These are phyloP conservation scores for Physaria fendleri DNA, from an alignment of 345 rosid species.

Conservation along the genomic window DNA sequence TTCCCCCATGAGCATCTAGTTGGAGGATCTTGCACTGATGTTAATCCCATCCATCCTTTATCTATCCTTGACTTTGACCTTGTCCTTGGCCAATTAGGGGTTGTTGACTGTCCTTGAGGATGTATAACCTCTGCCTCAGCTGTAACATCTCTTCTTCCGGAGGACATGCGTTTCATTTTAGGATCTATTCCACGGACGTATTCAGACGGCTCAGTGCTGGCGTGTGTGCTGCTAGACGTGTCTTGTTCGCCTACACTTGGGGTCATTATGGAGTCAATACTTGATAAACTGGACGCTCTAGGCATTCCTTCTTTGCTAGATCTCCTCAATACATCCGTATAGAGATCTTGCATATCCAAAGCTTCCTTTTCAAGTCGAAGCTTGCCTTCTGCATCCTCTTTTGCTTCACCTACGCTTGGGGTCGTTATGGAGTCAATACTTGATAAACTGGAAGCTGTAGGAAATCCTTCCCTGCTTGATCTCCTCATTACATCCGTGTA, in stretches of 20 bases:
- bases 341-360: slow-evolving; percentile 72
- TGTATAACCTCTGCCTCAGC: slow-evolving; percentile 89
- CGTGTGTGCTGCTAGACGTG: slow-evolving; percentile 64
- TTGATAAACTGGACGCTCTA: slow-evolving; percentile 93
- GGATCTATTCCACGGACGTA: slow-evolving; percentile 93
- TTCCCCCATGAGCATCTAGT: slow-evolving; percentile 75
- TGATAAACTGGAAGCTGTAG: slow-evolving; percentile 94
- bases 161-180: slow-evolving; percentile 75
- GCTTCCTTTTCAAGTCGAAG: slow-evolving; percentile 41
- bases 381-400: slow-evolving; percentile 62
- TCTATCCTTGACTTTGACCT: slow-evolving; percentile 90
- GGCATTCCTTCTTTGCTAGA: slow-evolving; percentile 80
- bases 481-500: slow-evolving; percentile 79
- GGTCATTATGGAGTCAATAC: slow-evolving; percentile 93
- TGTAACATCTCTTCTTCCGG: slow-evolving; percentile 59
- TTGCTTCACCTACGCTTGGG: slow-evolving; percentile 73
- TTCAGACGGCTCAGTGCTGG: slow-evolving; percentile 88
- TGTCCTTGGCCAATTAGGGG: slow-evolving; percentile 96
- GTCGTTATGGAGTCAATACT: slow-evolving; percentile 96
- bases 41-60: slow-evolving; percentile 83
- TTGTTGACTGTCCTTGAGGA: slow-evolving; percentile 71
- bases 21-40: slow-evolving; percentile 59
- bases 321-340: slow-evolving; percentile 76
- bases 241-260: slow-evolving; percentile 81
- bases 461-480: slow-evolving; percentile 73